A percentile compares a stretch with the other conserved stretches of the same genome.
These are phyloP conservation scores for Penicillium sp. DNA, from an alignment of 2,329 filamentous ascomycete species.

Conservation along the genomic window DNA sequence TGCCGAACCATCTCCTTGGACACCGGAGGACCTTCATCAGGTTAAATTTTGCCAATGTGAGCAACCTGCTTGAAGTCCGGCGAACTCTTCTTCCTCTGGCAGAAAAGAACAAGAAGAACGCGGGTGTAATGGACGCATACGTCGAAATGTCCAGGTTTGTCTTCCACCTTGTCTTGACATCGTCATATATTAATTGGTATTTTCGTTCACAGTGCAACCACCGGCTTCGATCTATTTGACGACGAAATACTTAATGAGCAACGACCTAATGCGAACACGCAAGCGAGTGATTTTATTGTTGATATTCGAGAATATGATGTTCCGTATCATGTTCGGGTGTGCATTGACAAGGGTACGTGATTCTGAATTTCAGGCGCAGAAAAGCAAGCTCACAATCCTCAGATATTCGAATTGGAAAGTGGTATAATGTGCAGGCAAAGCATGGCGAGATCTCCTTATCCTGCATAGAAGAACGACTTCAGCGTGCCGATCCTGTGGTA, in stretches of 20 bases:
- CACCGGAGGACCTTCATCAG: conserved; percentile 86
- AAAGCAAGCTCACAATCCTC: conserved; percentile 24
- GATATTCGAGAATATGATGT: conserved; percentile 99
- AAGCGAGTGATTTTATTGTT: conserved; percentile 95
- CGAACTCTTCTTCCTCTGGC: conserved; percentile 84
- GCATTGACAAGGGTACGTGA: conserved; percentile 79
- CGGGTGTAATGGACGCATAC: conserved; percentile 97
- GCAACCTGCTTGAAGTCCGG: conserved; percentile 78
- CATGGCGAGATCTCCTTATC: conserved; percentile 81
- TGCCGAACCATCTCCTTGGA: conserved; percentile 94
- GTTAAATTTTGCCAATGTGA: conserved; percentile 82
- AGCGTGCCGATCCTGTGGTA: conserved; percentile 92
- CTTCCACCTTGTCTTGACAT: background rate
- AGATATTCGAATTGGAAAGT: conserved; percentile 95
- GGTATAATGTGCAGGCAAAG: conserved; percentile 94
- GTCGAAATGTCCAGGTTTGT: conserved; percentile 82
- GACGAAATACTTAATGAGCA: conserved; percentile 78
- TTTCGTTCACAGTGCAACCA: conserved; percentile 59
- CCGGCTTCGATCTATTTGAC: conserved; percentile 93
- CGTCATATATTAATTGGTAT: conserved; percentile 22
- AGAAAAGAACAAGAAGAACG: conserved; percentile 93
- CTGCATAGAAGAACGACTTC: conserved; percentile 81
- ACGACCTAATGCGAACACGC: conserved; percentile 74
- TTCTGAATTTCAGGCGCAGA: background rate
- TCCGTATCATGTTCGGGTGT: conserved; percentile 97